Base-by-base conservation (phyloP, 2,329 filamentous ascomycete species). In the Scedosporium minutisporum region DNA sequence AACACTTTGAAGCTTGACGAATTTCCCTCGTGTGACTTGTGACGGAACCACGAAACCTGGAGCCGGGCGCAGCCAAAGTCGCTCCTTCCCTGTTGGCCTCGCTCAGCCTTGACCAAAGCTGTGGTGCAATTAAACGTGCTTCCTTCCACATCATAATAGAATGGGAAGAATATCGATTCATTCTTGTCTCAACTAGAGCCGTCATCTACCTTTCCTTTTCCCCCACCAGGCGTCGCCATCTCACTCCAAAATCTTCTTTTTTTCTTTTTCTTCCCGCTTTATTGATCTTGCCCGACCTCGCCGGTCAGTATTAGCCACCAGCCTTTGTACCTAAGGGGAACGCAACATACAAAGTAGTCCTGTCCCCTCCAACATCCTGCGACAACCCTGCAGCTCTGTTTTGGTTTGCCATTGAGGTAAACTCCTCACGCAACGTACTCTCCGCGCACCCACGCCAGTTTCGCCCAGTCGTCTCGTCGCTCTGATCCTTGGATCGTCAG, bases 121-220 rank as follows among this genome's bases (percentile, higher is more conserved):
- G 12, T 58, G 55, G 27, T 58, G 29, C 29, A 58, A 33, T 58
- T 58, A n/a, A 58, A 38, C 33, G 55, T 58, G 38, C 27, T 58
- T 27, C 55, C 9, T 58, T 58, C 38, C 33, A 38, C 33, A 38
- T 38, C 33, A 38, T 38, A 38, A 38, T 38, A 38, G 33, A 10
- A 38, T 38, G 33, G 10, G 33, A 38, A 38, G 10, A 38, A 38
- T 12, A 14, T 38, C 33, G 33, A 38, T 58, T 58, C 12, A n/a
- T 27, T 33, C 55, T 58, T 53, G 18, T 16, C 51, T 57, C 57
- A 63, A 63, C 57, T 57, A 18, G 44, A 48, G 57, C 62, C 62
- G 58, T 60, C 25, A 57, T 63, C 60, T 16, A 21, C 53, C 57
- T 18, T 48, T 33, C 62, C 33, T 53, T 57, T 60, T 57, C 25